A percentile compares a stretch with the other conserved stretches of the same genome.
phyloP scores from a whole-genome alignment of 148 eudicot species.

The Polygonum aviculare region DNA sequence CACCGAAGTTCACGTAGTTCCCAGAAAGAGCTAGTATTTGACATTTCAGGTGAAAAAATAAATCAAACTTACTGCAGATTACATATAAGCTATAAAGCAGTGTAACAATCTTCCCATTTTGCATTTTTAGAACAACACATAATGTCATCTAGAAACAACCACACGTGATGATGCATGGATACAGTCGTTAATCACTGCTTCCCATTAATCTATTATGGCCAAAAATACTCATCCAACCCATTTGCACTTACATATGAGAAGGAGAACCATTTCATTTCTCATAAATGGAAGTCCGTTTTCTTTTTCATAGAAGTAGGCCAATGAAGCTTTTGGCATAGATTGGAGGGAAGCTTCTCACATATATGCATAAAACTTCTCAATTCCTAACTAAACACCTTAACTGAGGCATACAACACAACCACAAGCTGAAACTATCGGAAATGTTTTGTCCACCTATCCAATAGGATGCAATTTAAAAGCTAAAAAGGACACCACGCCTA shows the following conservation, averaged over 20 bases:
- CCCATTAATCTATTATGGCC: neutral
- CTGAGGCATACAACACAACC: neutral
- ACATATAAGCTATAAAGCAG: neutral
- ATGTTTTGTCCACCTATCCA: neutral
- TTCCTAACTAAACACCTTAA: neutral
- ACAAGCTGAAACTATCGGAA: constrained; percentile 2
- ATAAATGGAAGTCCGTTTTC: neutral
- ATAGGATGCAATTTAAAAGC: neutral
- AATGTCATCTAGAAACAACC: neutral
- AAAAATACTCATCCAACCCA: neutral
- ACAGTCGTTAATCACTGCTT: neutral
- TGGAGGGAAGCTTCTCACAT: neutral
- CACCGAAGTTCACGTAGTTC: constrained; percentile 96
- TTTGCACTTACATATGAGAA: neutral
- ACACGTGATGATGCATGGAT: neutral
- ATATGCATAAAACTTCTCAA: neutral
- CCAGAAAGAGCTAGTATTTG: constrained; percentile 75
- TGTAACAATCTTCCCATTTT: neutral
- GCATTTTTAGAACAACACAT: too few relatives aligned
- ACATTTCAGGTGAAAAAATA: constrained; percentile 13
- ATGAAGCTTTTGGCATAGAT: neutral
- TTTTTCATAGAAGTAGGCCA: neutral
- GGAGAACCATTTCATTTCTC: neutral
- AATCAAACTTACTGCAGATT: neutral
- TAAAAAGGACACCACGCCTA: neutral